Evolutionary conservation across 495 filamentous ascomycete species (phyloP), one percentile per base, ranked within the genome.

Genomic region (Annulohypoxylon bovei): DNA sequence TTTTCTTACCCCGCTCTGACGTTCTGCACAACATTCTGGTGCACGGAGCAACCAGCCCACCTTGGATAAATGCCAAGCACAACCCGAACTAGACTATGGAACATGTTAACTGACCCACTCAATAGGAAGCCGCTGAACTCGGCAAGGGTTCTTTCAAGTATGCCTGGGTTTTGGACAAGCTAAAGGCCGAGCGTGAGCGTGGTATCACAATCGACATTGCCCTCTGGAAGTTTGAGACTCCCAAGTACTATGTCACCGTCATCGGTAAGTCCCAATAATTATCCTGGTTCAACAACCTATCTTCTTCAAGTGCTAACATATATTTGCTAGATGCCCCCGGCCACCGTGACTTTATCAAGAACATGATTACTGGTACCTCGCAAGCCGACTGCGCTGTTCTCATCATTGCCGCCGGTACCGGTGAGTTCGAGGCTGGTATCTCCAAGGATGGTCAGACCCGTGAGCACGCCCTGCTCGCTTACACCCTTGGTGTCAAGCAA

Each of bases 361-460:
- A 97, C 92, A 99, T 99, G 95, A 99, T 98, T 88, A 98, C 95
- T 87, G 95, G 95, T 92, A 98, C 95, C 78, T 98, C 95, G 81
- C 95, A 98, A 89, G 96, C 96, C 79, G 95, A 99, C 81, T 98
- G 94, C 86, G 95, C 96, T 78, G 92, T 99, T 84, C 95, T 99
- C 89, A 98, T 99, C 87, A 99, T 99, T 86, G 95, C 95, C 77
- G 94, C 95, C 79, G 95, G 95, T 86, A 97, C 94, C 92, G 95
- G 95, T 97, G 95, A 99, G 88, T 99, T 99, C 89, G 95, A 99
- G 91, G 95, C 95, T 91, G 95, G 95, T 98, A 99, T 99, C 91
- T 99, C 95, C 90, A 99, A 99, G 92, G 95, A 99, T 92, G 95
- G 95, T 85, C 95, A 99, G 92, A 99, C 95, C 77, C 95, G 95